These are phyloP conservation scores for Cinchona pubescens DNA, from an alignment of 257 asterid genomes.

Conservation along the genomic window DNA sequence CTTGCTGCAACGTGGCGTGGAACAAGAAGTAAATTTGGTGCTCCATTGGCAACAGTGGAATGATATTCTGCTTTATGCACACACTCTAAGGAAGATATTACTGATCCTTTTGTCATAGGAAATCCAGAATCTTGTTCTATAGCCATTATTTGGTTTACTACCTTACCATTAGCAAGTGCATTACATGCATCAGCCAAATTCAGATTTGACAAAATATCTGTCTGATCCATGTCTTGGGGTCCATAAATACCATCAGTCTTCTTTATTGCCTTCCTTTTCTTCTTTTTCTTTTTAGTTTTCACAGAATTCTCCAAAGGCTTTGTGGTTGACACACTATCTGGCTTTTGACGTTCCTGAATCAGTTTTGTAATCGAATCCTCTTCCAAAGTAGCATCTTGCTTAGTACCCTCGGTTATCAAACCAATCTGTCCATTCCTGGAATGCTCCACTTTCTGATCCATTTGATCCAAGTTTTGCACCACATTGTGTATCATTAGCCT, in stretches of 20 bases:
- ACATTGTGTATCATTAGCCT: not conserved
- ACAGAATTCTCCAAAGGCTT: constrained; percentile 22
- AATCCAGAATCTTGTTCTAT: constrained; percentile 24
- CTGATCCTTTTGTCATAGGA: constrained; percentile 22
- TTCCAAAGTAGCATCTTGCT: constrained; percentile 16
- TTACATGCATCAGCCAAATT: constrained; percentile 27
- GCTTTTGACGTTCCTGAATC: constrained; percentile 21
- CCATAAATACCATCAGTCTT: constrained; percentile 17
- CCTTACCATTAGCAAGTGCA: not conserved
- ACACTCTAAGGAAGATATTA: not conserved
- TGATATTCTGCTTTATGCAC: constrained; percentile 9
- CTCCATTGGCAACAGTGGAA: constrained; percentile 23
- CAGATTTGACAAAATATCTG: constrained; percentile 27
- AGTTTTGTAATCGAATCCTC: constrained; percentile 22
- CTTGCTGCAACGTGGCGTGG: constrained; percentile 23
- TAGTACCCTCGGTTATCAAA: not conserved
- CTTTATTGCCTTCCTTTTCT: constrained; percentile 14
- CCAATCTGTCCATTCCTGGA: not conserved
- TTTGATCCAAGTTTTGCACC: constrained; percentile 3
- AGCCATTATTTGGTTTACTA: constrained; percentile 9
- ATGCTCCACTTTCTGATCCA: constrained; percentile 2
- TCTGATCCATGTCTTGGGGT: constrained; percentile 24
- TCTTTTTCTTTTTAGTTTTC: constrained; percentile 21
- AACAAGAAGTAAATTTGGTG: constrained; percentile 17
- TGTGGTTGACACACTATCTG: constrained; percentile 21